Evolutionary conservation across 768 basidiomycete species (phyloP).

Genomic region (Hortiboletus flavorubellus): DNA sequence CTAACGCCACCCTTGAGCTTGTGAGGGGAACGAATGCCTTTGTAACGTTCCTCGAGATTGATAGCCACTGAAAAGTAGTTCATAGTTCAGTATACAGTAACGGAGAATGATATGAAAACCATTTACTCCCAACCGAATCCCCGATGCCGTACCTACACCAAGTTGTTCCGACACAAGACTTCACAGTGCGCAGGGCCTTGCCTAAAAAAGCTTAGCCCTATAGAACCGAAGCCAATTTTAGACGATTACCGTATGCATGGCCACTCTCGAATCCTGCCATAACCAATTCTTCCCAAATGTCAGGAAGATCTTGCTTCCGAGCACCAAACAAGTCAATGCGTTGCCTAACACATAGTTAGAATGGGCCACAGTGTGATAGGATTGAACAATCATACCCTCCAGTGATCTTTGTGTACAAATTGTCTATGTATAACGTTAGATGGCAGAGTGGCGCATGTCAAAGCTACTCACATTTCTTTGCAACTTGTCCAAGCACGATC

Average conservation of each 20-base stretch:
- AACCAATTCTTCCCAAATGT: constrained; percentile 63
- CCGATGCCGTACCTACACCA: constrained; percentile 74
- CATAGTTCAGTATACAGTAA: neutral
- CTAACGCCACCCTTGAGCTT: constrained; percentile 77
- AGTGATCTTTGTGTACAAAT: constrained; percentile 62
- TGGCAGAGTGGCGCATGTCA: neutral
- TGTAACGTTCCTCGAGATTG: constrained; percentile 68
- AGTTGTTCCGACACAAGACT: constrained; percentile 71
- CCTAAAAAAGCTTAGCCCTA: constrained; percentile 13
- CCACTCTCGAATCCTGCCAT: constrained; percentile 72
- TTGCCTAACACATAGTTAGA: constrained; percentile 34
- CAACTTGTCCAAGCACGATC: constrained; percentile 60
- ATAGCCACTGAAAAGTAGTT: constrained; percentile 48
- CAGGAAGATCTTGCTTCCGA: constrained; percentile 62
- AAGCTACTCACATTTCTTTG: constrained; percentile 50
- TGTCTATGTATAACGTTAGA: constrained; percentile 28
- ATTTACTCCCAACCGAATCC: constrained; percentile 59
- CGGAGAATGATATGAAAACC: neutral
- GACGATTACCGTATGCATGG: constrained; percentile 62
- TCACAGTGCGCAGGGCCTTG: constrained; percentile 66
- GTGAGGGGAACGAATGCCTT: constrained; percentile 66
- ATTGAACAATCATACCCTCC: constrained; percentile 28
- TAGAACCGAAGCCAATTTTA: neutral
- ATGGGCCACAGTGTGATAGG: neutral
- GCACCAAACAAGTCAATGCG: constrained; percentile 74